Base-by-base conservation (phyloP, 2,329 filamentous ascomycete species). In the Fusarium sterilihyphosum region DNA sequence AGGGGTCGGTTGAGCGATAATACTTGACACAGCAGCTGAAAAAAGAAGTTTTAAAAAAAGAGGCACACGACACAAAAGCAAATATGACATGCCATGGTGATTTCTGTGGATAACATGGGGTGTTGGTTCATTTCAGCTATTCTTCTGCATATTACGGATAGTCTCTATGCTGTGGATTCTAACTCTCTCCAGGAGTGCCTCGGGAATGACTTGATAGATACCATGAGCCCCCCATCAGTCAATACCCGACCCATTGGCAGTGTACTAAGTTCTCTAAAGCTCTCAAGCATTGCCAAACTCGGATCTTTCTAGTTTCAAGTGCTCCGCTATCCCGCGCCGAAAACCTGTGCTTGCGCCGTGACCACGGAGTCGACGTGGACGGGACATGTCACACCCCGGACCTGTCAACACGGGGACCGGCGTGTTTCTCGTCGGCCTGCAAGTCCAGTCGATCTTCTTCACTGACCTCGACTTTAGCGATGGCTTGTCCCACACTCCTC, bases 21-120 rank as follows among this genome's bases (percentile, higher is more conserved):
- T 38, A 66, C 44, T 59, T 46, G 37, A 29, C 22, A 35, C 38
- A 29, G n/a, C 40, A 47, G 50, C 61, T 53, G 43, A 61, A 44
- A 35, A 12, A 14, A 33, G 20, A 33, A 31, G 16, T 35, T 35
- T 35, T 35, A 35, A n/a, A 33, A 33, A 12, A 49, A 62, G 59
- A 66, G 20, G 54, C 53, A 69, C 67, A 65, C 54, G 54, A 41
- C 66, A 73, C 49, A 64, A 56, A 69, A 72, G 62, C 57, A 60
- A 58, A 53, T 46, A 43, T 56, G 24, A 38, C 54, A 49, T 56
- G 26, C 57, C 40, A 17, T 40, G 43, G 26, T 40, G 26, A 56
- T 52, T 17, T 10, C 22, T 61, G 53, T 57, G 59, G 49, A 65
- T 35, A 62, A 61, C 40, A 33, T 53, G 58, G 63, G 52, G 43